A percentile compares a stretch with the other conserved stretches of the same genome.
Evolutionary conservation across 192 early-diverging fungal genomes (phyloP).

Genomic region (Umbelopsis isabellina): DNA sequence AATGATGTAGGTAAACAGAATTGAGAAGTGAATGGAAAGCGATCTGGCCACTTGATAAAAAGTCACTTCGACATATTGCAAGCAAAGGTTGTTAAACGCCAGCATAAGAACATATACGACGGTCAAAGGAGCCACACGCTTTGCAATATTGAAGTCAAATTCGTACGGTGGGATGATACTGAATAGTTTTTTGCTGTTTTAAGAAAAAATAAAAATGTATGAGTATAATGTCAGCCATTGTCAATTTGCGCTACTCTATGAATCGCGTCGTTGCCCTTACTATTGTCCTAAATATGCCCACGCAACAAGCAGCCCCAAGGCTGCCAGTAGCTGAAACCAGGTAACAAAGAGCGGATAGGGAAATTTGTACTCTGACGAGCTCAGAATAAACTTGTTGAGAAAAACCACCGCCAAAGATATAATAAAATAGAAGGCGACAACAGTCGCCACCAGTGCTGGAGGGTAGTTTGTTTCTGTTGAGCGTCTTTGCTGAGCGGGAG

Average conservation of each 20-base stretch:
- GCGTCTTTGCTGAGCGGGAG: constrained; percentile 32
- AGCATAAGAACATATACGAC: constrained; percentile 70
- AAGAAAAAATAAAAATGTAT: not conserved
- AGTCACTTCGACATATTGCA: constrained; percentile 68
- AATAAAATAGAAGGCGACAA: constrained; percentile 65
- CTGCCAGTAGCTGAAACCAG: constrained; percentile 66
- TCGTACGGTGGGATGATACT: constrained; percentile 68
- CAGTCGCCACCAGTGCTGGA: constrained; percentile 43
- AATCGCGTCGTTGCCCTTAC: constrained; percentile 39
- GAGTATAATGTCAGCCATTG: not conserved
- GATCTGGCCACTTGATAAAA: constrained; percentile 73
- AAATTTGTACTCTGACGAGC: constrained; percentile 60
- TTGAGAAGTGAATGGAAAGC: constrained; percentile 69
- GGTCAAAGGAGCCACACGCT: constrained; percentile 58
- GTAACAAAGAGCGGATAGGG: constrained; percentile 71
- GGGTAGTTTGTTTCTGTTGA: constrained; percentile 37
- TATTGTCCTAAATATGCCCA: constrained; percentile 58
- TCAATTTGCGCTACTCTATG: not conserved
- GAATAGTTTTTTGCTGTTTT: constrained; percentile 46
- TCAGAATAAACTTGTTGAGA: constrained; percentile 68
- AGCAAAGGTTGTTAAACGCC: constrained; percentile 67
- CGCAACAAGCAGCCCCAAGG: constrained; percentile 52
- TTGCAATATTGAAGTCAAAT: constrained; percentile 55
- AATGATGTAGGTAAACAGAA: constrained; percentile 66
- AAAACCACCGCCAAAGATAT: constrained; percentile 68